Percentiles rank a stretch among this genome's conserved stretches.
These are phyloP conservation scores for Pichia cactophila DNA, from an alignment of 1,139 yeast species.

Conservation along the genomic window DNA sequence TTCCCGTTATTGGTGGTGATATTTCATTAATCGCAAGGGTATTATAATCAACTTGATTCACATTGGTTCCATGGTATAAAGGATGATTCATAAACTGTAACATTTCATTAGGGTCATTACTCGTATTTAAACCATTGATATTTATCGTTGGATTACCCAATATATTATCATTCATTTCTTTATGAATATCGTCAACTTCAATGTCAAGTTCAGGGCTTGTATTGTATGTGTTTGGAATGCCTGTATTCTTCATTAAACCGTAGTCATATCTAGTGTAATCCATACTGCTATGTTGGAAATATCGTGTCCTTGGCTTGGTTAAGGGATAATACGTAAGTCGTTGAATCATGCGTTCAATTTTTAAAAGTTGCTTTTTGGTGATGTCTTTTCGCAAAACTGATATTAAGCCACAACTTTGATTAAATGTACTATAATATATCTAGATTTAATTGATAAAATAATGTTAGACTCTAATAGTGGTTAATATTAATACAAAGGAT, in stretches of 20 bases:
- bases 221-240: background rate
- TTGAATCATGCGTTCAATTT: no score
- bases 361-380: no score
- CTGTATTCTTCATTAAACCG: background rate
- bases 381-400: no score
- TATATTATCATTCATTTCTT: background rate
- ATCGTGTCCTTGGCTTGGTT: no score
- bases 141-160: background rate
- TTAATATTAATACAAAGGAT: no score
- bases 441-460: no score
- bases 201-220: background rate
- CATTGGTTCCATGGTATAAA: background rate
- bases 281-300: background rate
- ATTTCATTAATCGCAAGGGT: background rate
- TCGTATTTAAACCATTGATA: background rate
- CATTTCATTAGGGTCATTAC: background rate
- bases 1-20: background rate
- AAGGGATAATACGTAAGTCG: no score
- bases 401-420: no score
- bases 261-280: background rate
- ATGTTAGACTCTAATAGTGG: no score
- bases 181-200: background rate
- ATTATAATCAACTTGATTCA: background rate
- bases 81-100: background rate
- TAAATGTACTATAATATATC: no score